phyloP scores from a whole-genome alignment of 2,329 filamentous ascomycete genomes.

The Aciculosporium take region DNA sequence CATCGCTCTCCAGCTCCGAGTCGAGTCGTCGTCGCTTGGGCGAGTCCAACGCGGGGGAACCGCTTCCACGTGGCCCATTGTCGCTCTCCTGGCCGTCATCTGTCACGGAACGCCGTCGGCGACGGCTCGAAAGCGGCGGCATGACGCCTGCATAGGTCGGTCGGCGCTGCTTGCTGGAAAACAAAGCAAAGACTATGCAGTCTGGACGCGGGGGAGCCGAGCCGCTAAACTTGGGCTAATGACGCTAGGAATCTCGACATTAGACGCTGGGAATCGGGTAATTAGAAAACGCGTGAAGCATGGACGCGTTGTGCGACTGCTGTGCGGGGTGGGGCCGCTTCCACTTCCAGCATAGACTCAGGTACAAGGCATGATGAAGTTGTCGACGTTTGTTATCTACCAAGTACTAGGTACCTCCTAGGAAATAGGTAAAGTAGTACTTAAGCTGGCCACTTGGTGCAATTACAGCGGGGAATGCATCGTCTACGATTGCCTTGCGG shows the following conservation, averaged over 20 bases:
- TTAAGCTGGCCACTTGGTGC: no score
- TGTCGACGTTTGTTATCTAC: not conserved
- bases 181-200: not conserved
- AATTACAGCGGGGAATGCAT: not conserved
- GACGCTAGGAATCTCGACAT: no score
- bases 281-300: not conserved
- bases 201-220: not conserved
- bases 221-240: no score
- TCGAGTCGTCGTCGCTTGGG: slow-evolving; percentile 24
- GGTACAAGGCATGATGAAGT: not conserved
- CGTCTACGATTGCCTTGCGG: not conserved
- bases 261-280: not conserved
- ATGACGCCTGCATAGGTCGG: slow-evolving; percentile 12
- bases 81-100: slow-evolving; percentile 26
- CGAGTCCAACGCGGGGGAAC: slow-evolving; percentile 14
- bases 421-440: no score
- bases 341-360: not conserved
- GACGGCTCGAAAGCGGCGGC: slow-evolving; percentile 19
- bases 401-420: no score
- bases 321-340: not conserved
- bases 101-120: slow-evolving; percentile 28
- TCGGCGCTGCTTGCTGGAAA: not conserved
- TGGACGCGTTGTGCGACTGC: not conserved
- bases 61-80: slow-evolving; percentile 10
- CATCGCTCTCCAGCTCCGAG: slow-evolving; percentile 10